Base-by-base conservation (phyloP, 1,139 yeast genomes). In the Taiozyma sp. region DNA sequence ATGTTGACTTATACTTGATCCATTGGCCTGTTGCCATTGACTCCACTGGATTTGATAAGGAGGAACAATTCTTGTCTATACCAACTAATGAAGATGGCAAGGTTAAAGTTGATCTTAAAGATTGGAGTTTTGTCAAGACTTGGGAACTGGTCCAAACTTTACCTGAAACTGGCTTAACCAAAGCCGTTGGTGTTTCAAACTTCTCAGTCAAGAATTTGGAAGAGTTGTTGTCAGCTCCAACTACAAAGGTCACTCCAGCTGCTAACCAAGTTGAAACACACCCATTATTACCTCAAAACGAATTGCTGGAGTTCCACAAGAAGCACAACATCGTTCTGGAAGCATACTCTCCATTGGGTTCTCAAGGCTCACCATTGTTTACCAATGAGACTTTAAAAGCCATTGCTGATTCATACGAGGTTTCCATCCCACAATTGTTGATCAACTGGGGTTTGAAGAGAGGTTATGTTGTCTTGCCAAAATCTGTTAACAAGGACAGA, bases 301-400 rank as follows among this genome's bases (percentile, higher is more conserved):
- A 86, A 55, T 73, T 88, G 55, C 67, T 80, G 51, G 78, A 78
- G 40, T 86, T 68, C 65, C 74, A 81, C 65, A 71, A 76, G 55
- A 64, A 72, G 28, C 72, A 87, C 57, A 78, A 76, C 28, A 86
- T 89, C 56, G 65, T 77, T 27, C 66, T 84, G 50, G 88, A 87
- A 66, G 92, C 93, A 42, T 89, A 86, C 68, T 84, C 91, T 39
- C 96, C 96, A 53, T 76, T 89, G 60, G 96, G 93, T 22, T 80
- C 89, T 39, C 71, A 79, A 19, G 81, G 80, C 51, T 83, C 90
- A 23, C 89, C 92, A 16, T 67, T 86, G 43, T 72, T 84, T 61
- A 69, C 73, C 46, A 79, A 85, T 59, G 71, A 72, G 45, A 68
- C 71, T 2, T 70, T 88, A 30, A 57, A 65, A 19, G 66, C 71